Base-by-base conservation (phyloP, 2,329 filamentous ascomycete genomes). In the Beauveria bassiana region DNA sequence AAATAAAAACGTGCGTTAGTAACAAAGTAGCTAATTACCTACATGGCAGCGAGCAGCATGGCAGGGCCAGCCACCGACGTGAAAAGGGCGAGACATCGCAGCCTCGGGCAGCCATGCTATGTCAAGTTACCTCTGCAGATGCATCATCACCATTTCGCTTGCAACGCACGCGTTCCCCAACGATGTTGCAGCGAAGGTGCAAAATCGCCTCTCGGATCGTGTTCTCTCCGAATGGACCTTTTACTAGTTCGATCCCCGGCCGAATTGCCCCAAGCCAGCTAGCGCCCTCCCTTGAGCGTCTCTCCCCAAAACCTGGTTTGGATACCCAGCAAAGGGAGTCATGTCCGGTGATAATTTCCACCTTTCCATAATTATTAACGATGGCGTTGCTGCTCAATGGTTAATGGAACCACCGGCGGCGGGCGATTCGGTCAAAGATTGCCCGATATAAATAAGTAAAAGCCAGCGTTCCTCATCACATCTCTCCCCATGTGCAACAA, bases 271-370 rank as follows among this genome's bases (percentile, higher is more conserved):
- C 46, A 60, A 60, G 49, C 47, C 26, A 60, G 57, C 47, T 59
- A 59, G 57, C 47, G 46, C 26, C 26, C 28, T 45, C 26, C 26
- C 26, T 46, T 16, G 24, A 43, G 46, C 20, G 51, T 46, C 26
- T 49, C 26, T 38, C 58, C 40, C 49, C 16, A 20, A 60, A 60
- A 51, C 34, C 24, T 31, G 47, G 16, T 26, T 22, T 20, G 14
- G 20, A 51, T 28, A 6, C 24, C 47, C 31, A 51, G 24, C 22
- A 59, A n/a, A 46, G 58, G 42, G 40, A 28, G 24, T 45, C 58
- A 60, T 46, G 58, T 53, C 49, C 40, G 49, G 24, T 46, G 40
- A 46, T 43, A 28, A 60, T 60, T 60, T 60, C 58, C 49, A 53
- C 58, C 58, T 53, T 47, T 59, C 26, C 40, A 60, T 34, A 40